Evolutionary conservation across 2,329 filamentous ascomycete genomes (phyloP).

Genomic region (Aspergillus felis): DNA sequence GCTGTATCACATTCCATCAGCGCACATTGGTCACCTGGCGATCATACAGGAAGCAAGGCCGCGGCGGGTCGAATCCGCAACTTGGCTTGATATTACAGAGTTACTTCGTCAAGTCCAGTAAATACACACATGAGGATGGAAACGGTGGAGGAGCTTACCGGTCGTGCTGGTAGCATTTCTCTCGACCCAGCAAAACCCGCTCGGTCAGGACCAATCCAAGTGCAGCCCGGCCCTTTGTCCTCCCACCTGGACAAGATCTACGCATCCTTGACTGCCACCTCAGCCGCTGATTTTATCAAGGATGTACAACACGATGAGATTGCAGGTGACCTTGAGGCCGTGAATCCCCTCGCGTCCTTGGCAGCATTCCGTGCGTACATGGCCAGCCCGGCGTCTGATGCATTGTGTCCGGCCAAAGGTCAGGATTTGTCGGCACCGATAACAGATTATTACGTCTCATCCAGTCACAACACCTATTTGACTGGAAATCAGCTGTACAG

Average conservation of each 20-base stretch:
- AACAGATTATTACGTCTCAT: conserved; percentile 90
- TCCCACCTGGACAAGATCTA: conserved; percentile 34
- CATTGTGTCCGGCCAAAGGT: conserved; percentile 35
- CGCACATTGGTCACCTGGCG: not conserved
- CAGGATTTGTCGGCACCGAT: conserved; percentile 65
- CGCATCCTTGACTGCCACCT: conserved; percentile 21
- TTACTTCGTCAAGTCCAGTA: not conserved
- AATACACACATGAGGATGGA: not conserved
- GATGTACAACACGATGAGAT: conserved; percentile 19
- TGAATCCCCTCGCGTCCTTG: conserved; percentile 29
- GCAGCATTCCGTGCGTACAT: conserved; percentile 48
- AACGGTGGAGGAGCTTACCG: not conserved
- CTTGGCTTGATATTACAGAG: not conserved
- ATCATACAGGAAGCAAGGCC: not conserved
- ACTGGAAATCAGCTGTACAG: conserved; percentile 81
- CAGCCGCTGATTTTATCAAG: conserved; percentile 20
- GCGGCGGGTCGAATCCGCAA: not conserved
- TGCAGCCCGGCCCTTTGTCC: conserved; percentile 31
- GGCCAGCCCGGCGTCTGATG: conserved; percentile 43
- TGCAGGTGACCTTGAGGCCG: not conserved
- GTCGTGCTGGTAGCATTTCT: conserved; percentile 5
- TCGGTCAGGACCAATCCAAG: conserved; percentile 1
- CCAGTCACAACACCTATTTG: conserved; percentile 91
- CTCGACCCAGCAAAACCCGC: conserved; percentile 5
- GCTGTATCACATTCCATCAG: not conserved